Percentiles rank a stretch among this genome's conserved stretches.
phyloP scores from a whole-genome alignment of 1,139 yeast species.

The Taphrina pruni region DNA sequence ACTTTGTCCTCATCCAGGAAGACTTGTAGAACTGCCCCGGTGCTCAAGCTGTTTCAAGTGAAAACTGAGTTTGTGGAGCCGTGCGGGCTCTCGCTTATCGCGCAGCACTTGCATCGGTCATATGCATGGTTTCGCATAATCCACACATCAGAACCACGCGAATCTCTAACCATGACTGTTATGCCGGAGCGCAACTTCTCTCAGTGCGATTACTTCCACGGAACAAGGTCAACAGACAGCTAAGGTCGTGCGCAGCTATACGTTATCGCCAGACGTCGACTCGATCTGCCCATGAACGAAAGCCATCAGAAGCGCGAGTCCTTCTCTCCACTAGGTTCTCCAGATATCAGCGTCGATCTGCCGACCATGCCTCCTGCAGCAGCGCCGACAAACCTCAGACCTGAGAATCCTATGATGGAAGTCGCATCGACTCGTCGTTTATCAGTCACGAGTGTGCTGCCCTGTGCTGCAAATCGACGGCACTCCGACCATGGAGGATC shows the following conservation, averaged over 20 bases:
- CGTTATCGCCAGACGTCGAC: no score
- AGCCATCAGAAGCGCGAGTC: not conserved
- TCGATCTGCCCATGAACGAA: not conserved
- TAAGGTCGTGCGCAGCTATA: no score
- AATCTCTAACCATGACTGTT: no score
- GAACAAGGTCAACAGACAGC: no score
- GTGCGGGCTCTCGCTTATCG: not conserved
- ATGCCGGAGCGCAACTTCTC: no score
- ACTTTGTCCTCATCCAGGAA: slow-evolving; percentile 50
- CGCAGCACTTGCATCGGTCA: no score
- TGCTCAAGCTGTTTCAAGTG: not conserved
- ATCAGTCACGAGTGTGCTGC: not conserved
- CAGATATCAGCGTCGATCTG: not conserved
- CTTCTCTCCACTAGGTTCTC: not conserved
- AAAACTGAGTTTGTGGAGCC: not conserved
- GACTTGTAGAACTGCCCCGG: not conserved
- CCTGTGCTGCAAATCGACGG: slow-evolving; percentile 1
- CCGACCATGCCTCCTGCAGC: slow-evolving; percentile 1
- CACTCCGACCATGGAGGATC: not conserved
- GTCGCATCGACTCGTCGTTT: not conserved
- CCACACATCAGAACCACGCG: no score
- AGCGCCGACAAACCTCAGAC: not conserved
- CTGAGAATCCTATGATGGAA: slow-evolving; percentile 1
- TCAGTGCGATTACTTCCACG: no score
- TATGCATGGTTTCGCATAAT: no score